Percentiles rank a stretch among this genome's conserved stretches.
Conservation (phyloP, 345 rosid species). For the Ceriops decandra region DNA sequence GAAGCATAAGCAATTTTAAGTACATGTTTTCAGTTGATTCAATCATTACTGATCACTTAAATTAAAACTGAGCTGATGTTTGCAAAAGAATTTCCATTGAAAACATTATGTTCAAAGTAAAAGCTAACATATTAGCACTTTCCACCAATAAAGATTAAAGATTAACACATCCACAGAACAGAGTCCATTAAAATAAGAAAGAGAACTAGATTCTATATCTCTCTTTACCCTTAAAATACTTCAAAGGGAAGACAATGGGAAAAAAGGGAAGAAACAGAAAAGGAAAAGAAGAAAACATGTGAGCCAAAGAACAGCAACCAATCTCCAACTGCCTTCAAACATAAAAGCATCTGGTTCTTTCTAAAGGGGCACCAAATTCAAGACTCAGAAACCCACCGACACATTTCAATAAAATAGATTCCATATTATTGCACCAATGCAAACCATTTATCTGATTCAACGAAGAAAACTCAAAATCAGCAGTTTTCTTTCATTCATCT, state of each 20-base stretch:
- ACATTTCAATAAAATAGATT: neutral
- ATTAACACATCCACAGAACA: neutral
- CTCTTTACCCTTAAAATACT: slow-evolving; percentile 17
- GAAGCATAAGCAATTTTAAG: too few species aligned
- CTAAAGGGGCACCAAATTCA: neutral
- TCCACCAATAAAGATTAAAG: neutral
- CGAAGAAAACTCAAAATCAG: neutral
- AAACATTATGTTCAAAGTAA: too few species aligned
- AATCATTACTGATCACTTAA: too few species aligned
- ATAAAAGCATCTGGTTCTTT: slow-evolving; percentile 27
- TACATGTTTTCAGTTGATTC: too few species aligned
- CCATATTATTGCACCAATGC: neutral
- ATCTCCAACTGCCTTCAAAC: slow-evolving; percentile 11
- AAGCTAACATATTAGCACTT: too few species aligned
- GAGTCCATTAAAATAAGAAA: neutral
- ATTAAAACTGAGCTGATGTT: too few species aligned
- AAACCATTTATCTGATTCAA: neutral
- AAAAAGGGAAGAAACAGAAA: slow-evolving; percentile 15
- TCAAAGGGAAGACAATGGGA: slow-evolving; percentile 23
- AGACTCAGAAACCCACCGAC: slow-evolving; percentile 14
- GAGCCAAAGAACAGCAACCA: slow-evolving; percentile 36
- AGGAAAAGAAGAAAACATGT: slow-evolving; percentile 19
- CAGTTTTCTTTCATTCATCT: neutral
- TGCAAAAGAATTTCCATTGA: too few species aligned
- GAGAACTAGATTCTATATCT: neutral